phyloP scores from a whole-genome alignment of 2,329 filamentous ascomycete genomes.

The Fusarium sp. region DNA sequence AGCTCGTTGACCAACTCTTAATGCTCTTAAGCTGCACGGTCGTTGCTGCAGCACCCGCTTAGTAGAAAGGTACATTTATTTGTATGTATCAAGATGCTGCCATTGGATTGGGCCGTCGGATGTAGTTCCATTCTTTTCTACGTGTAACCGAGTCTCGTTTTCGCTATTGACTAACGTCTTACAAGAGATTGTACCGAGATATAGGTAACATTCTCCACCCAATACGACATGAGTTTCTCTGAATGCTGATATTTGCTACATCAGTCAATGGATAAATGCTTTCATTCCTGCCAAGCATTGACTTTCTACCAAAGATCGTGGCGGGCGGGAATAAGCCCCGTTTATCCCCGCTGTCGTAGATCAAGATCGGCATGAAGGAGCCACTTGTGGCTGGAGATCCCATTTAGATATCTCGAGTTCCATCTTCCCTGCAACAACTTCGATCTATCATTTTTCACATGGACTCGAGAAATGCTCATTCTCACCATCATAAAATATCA shows the following conservation, averaged over 20 bases:
- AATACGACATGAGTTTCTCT: background rate
- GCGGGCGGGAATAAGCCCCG: slow-evolving; percentile 19
- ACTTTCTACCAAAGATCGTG: slow-evolving; percentile 23
- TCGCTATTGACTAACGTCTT: background rate
- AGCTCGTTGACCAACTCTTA: background rate
- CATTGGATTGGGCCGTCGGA: slow-evolving; percentile 16
- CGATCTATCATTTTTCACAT: background rate
- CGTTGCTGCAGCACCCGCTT: slow-evolving; percentile 28
- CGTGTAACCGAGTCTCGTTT: slow-evolving; percentile 12
- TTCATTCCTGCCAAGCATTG: slow-evolving; percentile 21
- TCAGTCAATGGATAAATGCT: background rate
- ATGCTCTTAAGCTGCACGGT: background rate
- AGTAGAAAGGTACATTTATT: background rate
- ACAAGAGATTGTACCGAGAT: background rate
- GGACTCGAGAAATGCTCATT: background rate
- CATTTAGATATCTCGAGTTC: background rate
- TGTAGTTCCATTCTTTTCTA: background rate
- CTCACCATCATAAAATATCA: background rate
- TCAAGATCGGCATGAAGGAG: slow-evolving; percentile 23
- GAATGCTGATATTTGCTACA: background rate
- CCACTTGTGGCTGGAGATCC: slow-evolving; percentile 30
- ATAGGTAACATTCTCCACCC: background rate
- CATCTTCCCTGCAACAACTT: background rate
- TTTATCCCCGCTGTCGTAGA: slow-evolving; percentile 20
- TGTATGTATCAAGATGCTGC: slow-evolving; percentile 4